Conservation (phyloP, 75 land plant genomes). For the Azolla pinnata region DNA sequence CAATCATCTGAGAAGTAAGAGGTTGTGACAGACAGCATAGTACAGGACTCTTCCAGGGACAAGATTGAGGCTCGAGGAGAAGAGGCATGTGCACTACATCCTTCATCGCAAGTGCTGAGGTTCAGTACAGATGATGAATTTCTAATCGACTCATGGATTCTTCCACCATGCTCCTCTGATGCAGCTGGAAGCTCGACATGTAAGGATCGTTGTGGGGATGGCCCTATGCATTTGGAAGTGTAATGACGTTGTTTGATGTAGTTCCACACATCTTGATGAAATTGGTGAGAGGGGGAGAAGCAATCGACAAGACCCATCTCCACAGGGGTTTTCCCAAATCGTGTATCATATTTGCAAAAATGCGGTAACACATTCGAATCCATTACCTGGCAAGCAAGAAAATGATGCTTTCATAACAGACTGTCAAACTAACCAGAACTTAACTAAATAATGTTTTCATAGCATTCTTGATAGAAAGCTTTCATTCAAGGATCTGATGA, state of each 20-base stretch:
- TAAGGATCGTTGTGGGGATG: conserved; percentile 7
- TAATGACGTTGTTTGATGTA: conserved; percentile 16
- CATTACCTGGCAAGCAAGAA: conserved; percentile 25
- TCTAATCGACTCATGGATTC: not conserved
- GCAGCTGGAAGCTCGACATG: conserved; percentile 15
- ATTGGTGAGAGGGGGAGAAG: conserved; percentile 27
- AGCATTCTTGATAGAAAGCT: no score
- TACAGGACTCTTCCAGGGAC: no score
- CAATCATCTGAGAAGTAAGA: no score
- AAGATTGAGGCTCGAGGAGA: no score
- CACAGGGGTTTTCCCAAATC: conserved; percentile 6
- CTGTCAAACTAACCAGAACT: not conserved
- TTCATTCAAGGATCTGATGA: no score
- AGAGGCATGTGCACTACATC: no score
- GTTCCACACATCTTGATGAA: conserved; percentile 29
- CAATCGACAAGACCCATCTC: conserved; percentile 6
- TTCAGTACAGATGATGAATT: not conserved
- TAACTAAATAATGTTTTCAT: not conserved
- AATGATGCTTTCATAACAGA: not conserved
- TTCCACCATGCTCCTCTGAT: conserved; percentile 9
- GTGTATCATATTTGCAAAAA: conserved; percentile 15
- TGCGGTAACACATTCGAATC: conserved; percentile 23
- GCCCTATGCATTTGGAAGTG: conserved; percentile 1
- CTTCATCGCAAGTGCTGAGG: conserved; percentile 4
- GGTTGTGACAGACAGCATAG: no score